Base-by-base conservation (phyloP, 352 stramenopile genomes). In the Ophiocytium majus region DNA sequence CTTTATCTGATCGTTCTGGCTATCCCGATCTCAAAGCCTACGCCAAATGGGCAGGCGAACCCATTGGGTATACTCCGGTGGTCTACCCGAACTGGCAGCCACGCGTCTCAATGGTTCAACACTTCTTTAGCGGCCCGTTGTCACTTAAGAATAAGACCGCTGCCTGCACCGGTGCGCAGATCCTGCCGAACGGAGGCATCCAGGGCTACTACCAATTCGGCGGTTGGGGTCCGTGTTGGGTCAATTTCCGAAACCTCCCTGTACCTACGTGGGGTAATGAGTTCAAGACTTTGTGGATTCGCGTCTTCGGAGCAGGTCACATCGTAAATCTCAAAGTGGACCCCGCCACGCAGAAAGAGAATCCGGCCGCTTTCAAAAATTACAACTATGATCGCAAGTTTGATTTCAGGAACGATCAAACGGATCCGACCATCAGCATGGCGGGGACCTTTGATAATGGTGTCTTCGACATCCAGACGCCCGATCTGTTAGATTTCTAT, bases 401-500 rank as follows among this genome's bases (percentile, higher is more conserved):
- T 71, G 57, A 71, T 28, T 71, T 71, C 57, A 23, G 57, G 19
- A 71, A 71, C 19, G n/a, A n/a, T n/a, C n/a, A n/a, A n/a, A 23
- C 57, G 57, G 28, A 71, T 71, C 57, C 57, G 19, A 71, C 28
- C 19, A 71, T 28, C 57, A 23, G 57, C 23, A 23, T 71, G 19
- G 28, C 57, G 57, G 57, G 57, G 19, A 71, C 57, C 28, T 71
- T 71, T 28, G 57, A 71, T 28, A 71, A 71, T 28, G 57, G 57
- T 71, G 57, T 71, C 19, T 71, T 71, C 57, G 57, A 71, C 28
- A 71, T 71, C 57, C 57, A 28, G 19, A 28, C 28, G 23, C 57
- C 57, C 19, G 57, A 71, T 28, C 57, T 71, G 23, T 71, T 71
- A 28, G 57, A 71, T 71, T 71, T 71, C 57, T 71, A 71, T 71